Evolutionary conservation across 1,284 basidiomycete species (phyloP), one percentile per base, ranked within the genome.

Genomic region (Cryptococcus floricola): DNA sequence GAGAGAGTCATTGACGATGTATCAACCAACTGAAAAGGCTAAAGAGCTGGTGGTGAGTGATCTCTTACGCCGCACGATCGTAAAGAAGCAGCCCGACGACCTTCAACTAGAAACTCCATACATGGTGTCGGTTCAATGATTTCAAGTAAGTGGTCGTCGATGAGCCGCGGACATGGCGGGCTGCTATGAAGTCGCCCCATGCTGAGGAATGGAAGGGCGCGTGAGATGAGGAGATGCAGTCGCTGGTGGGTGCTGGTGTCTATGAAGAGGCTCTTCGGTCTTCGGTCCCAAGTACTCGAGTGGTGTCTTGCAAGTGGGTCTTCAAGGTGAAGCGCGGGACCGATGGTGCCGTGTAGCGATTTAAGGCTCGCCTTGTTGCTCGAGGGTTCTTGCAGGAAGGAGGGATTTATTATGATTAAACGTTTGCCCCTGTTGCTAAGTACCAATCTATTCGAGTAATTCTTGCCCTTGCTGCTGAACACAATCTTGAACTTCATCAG

Each of bases 401-500:
- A 23, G 79, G 81, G 62, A 3, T 19, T 19, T 1, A 19, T 19
- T 19, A 19, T 19, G 19, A 19, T 2, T 1, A 19, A 2, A 19
- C 19, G 19, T 19, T 19, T 19, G 19, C 19, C 19, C 19, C 19
- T 19, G 19, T 19, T 19, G 19, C 19, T 19, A 19, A 19, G 19
- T 19, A 19, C 19, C 19, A 19, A 19, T 19, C 19, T 2, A 19
- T 19, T 19, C 19, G 19, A 1, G 19, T 19, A 19, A 19, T 19
- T 19, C 19, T 19, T 19, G 19, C 19, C 19, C 19, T 19, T 19
- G 19, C 19, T 19, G 19, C 19, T 19, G 19, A 19, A 19, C 19
- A 19, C 47, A 69, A 74, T 44, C 79, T 78, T 70, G 73, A 78
- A n/a, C 52, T 78, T 1, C 66, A 75, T 27, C 78, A 80, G 43